Evolutionary conservation across 176 grass and related monocot genomes (phyloP), one percentile per base, ranked within the genome.

Genomic region (Hordeum marinum): DNA sequence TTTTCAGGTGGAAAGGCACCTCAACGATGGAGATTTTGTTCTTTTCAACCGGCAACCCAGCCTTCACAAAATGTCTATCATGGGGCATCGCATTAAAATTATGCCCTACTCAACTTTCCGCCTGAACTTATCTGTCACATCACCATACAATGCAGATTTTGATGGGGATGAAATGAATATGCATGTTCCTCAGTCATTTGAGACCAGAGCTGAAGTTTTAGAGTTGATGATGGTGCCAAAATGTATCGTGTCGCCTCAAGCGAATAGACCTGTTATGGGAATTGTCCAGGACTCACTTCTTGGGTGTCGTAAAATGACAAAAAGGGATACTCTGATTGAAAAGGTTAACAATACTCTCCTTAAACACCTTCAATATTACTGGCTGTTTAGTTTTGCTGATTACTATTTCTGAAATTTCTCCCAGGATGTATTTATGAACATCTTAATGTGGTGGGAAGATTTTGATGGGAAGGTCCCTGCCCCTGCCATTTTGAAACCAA

Each of bases 151-250:
- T 94, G 96, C 96, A 63, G 96, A 98, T 89, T 98, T 98, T 83
- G 96, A 98, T 1, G 96, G 96, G 45, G 96, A 98, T 85, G 96
- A 98, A 86, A 98, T 98, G 96, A 98, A 98, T 79, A 98, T 98
- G 96, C 96, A 98, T 92, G 93, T 98, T 43, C 96, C 96, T 1
- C 93, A 95, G 80, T 95, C 96, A 14, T 98, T 98, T 85, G 96
- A 98, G 90, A 94, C 96, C 31, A 91, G 96, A 63, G 89, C 96
- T 64, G 96, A 98, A 90, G 96, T 98, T 65, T 68, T 98, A 52
- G 96, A 98, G 72, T 60, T 98, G 73, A 98, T 98, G 96, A 98
- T 98, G 93, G 96, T 98, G 63, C 96, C 96, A 7, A 98, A 98
- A 91, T 98, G 93, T 58, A 98, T 98, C 10, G 96, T 98, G 1